Conservation (phyloP, 2,329 filamentous ascomycete species). For the Talaromyces pinophilus region DNA sequence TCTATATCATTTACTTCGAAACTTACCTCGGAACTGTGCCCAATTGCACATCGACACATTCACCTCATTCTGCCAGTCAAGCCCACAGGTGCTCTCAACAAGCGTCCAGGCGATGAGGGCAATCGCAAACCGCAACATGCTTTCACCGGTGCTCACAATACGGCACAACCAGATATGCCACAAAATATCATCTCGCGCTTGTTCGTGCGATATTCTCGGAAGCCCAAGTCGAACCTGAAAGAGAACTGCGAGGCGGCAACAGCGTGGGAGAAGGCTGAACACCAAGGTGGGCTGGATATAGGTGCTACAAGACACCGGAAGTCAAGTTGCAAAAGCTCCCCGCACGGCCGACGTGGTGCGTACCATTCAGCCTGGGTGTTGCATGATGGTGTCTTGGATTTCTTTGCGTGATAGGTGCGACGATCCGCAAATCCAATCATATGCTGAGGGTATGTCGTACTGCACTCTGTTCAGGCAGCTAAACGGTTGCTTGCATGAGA, state of each 20-base stretch:
- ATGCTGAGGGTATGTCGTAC: neutral
- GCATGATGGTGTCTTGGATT: neutral
- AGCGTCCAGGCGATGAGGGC: neutral
- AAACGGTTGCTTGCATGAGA: conserved; percentile 7
- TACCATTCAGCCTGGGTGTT: neutral
- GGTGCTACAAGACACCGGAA: neutral
- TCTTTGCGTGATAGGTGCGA: conserved; percentile 4
- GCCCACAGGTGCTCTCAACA: neutral
- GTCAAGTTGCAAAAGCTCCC: neutral
- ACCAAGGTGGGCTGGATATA: neutral
- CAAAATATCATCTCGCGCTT: neutral
- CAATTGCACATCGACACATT: conserved; percentile 65
- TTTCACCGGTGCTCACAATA: neutral
- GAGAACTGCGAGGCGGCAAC: neutral
- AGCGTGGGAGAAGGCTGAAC: neutral
- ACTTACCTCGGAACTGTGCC: conserved; percentile 46
- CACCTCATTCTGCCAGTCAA: conserved; percentile 46
- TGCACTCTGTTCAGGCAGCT: neutral
- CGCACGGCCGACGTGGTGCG: neutral
- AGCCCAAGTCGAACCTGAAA: neutral
- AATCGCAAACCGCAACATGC: conserved; percentile 1
- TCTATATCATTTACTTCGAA: too few species aligned
- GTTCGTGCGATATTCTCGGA: neutral
- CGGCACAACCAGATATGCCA: neutral
- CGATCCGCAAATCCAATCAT: neutral